Conservation (phyloP, 2,329 filamentous ascomycete species). For the Colletotrichum chrysophilum region DNA sequence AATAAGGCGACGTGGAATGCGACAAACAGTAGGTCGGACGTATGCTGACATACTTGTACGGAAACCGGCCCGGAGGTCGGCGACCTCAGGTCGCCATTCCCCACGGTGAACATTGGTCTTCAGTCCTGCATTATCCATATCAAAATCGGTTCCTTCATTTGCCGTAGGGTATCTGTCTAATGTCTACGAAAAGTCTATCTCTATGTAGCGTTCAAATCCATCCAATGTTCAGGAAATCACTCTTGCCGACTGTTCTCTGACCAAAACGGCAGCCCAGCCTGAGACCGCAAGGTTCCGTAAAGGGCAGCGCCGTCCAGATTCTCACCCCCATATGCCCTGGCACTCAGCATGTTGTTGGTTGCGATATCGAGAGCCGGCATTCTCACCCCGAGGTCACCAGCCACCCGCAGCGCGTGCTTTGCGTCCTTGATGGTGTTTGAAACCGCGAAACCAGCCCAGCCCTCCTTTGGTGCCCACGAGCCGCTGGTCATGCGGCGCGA, state of each 20-base stretch:
- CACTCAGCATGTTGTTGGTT: constrained; percentile 6
- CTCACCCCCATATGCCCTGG: background rate
- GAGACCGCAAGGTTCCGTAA: constrained; percentile 49
- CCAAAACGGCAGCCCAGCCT: constrained; percentile 49
- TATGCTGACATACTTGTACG: background rate
- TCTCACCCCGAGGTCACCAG: constrained; percentile 40
- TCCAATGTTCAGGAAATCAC: background rate
- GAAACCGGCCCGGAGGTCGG: background rate
- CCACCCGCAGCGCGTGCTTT: constrained; percentile 49
- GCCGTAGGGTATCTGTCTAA: background rate
- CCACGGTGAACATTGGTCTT: background rate
- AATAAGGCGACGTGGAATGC: background rate
- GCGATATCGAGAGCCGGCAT: constrained; percentile 41
- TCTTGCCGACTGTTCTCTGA: constrained; percentile 29
- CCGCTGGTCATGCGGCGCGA: constrained; percentile 41
- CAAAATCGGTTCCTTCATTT: background rate
- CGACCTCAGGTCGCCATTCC: background rate
- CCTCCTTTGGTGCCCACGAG: constrained; percentile 37
- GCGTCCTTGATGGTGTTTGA: constrained; percentile 59
- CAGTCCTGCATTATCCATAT: background rate
- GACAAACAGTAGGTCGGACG: background rate
- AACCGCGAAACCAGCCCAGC: constrained; percentile 50
- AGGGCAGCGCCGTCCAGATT: constrained; percentile 52
- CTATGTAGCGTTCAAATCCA: background rate
- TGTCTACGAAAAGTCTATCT: background rate